Evolutionary conservation across 768 basidiomycete genomes (phyloP).

Genomic region (Kwoniella pini): DNA sequence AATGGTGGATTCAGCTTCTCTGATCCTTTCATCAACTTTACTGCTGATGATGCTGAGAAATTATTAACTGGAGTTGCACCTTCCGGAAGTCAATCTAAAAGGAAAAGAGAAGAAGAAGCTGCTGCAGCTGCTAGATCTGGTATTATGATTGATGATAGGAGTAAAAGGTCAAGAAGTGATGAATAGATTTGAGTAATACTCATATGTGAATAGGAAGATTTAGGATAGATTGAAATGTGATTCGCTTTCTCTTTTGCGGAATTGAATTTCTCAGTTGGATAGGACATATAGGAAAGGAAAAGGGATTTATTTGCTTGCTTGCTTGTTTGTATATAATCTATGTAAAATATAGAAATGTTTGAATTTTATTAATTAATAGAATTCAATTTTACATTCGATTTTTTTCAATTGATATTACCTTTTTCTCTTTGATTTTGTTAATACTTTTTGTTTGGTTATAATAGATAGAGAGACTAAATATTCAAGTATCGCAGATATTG

Average conservation of each 20-base stretch:
- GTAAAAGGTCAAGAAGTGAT: conserved; percentile 20
- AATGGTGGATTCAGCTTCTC: conserved; percentile 42
- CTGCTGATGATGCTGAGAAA: conserved; percentile 51
- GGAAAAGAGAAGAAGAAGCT: conserved; percentile 41
- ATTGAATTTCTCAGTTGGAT: too few relatives aligned
- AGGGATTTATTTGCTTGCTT: neutral
- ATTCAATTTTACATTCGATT: too few relatives aligned
- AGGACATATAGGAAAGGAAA: neutral
- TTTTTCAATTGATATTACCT: too few relatives aligned
- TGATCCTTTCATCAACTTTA: conserved; percentile 55
- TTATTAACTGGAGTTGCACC: conserved; percentile 54
- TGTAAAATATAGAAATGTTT: too few relatives aligned
- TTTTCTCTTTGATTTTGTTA: too few relatives aligned
- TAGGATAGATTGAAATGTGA: too few relatives aligned
- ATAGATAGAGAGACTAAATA: too few relatives aligned
- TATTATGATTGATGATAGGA: neutral
- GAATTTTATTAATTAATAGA: too few relatives aligned
- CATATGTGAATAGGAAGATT: too few relatives aligned
- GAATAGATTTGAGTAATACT: conserved; percentile 16
- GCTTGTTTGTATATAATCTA: neutral
- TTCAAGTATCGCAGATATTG: too few relatives aligned
- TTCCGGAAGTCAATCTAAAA: conserved; percentile 42
- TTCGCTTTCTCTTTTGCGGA: too few relatives aligned
- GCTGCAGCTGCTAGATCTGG: neutral
- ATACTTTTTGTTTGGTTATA: too few relatives aligned